phyloP scores from a whole-genome alignment of 768 basidiomycete species.

The Russula sp. region DNA sequence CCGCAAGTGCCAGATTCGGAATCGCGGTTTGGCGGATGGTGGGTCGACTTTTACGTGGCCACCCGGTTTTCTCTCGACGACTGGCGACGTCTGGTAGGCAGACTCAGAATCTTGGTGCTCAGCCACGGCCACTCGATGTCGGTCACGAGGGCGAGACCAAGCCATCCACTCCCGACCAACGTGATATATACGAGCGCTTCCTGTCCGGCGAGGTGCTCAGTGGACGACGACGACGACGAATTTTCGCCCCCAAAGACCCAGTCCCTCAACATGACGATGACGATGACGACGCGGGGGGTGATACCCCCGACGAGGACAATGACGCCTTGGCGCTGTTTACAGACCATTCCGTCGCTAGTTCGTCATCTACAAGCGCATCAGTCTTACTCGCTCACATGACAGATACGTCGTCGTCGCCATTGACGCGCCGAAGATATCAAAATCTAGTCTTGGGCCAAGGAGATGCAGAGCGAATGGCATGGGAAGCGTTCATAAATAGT shows the following conservation, averaged over 20 bases:
- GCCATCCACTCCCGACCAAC: conserved; percentile 34
- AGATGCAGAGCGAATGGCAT: conserved; percentile 31
- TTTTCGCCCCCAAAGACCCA: conserved; percentile 32
- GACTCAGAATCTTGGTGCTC: not conserved
- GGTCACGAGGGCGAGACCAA: conserved; percentile 26
- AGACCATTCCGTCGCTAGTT: conserved; percentile 47
- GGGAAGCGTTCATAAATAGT: conserved; percentile 37
- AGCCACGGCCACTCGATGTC: not conserved
- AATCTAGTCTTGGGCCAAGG: conserved; percentile 36
- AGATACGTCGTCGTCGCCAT: conserved; percentile 43
- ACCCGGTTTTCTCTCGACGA: conserved; percentile 13
- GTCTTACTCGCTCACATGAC: conserved; percentile 56
- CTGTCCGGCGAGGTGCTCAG: conserved; percentile 55
- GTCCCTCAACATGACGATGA: conserved; percentile 26
- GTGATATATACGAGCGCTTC: conserved; percentile 53
- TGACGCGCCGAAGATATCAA: conserved; percentile 49
- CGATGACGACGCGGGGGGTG: conserved; percentile 23
- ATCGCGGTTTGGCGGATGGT: conserved; percentile 18
- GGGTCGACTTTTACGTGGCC: conserved; percentile 26
- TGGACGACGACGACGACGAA: conserved; percentile 47
- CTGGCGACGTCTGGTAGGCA: not conserved
- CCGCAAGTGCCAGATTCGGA: conserved; percentile 19
- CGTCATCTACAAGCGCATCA: conserved; percentile 40
- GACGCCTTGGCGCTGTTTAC: conserved; percentile 47
- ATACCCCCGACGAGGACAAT: conserved; percentile 35